Percentiles rank a stretch among this genome's conserved stretches.
Evolutionary conservation across 2,329 filamentous ascomycete genomes (phyloP).

Genomic region (Chrysoporthe cubensis): DNA sequence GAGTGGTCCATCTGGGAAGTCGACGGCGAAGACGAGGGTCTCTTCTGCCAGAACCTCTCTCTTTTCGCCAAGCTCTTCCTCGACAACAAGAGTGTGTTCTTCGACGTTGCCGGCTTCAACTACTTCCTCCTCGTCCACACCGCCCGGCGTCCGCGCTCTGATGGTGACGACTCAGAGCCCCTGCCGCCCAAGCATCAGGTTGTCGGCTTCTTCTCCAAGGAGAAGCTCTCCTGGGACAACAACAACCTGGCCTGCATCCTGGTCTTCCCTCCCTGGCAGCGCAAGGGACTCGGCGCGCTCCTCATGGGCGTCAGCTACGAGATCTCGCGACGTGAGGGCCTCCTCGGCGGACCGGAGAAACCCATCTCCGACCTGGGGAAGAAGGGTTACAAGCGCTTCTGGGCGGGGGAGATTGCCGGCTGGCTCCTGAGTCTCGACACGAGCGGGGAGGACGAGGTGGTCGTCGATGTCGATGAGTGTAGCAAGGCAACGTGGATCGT

Average conservation of each 20-base stretch:
- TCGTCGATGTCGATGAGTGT: constrained; percentile 72
- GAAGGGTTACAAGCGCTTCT: constrained; percentile 82
- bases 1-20: constrained; percentile 90
- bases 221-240: constrained; percentile 98
- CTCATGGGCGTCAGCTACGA: constrained; percentile 95
- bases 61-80: constrained; percentile 97
- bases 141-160: constrained; percentile 40
- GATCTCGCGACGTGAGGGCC: constrained; percentile 79
- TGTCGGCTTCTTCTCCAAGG: constrained; percentile 97
- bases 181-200: constrained; percentile 55
- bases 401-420: constrained; percentile 82
- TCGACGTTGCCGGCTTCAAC: constrained; percentile 91
- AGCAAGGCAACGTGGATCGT: constrained; percentile 82
- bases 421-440: constrained; percentile 58
- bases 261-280: constrained; percentile 94
- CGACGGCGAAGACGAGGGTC: constrained; percentile 82
- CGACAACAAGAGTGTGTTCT: constrained; percentile 98
- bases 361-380: constrained; percentile 85
- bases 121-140: constrained; percentile 91
- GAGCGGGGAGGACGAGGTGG: constrained; percentile 42
- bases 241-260: constrained; percentile 98
- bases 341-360: constrained; percentile 91
- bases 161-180: constrained; percentile 17
- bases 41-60: constrained; percentile 94
- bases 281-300: constrained; percentile 82